Evolutionary conservation across 352 stramenopile genomes (phyloP).

Genomic region (Globisporangium recalcitrans): DNA sequence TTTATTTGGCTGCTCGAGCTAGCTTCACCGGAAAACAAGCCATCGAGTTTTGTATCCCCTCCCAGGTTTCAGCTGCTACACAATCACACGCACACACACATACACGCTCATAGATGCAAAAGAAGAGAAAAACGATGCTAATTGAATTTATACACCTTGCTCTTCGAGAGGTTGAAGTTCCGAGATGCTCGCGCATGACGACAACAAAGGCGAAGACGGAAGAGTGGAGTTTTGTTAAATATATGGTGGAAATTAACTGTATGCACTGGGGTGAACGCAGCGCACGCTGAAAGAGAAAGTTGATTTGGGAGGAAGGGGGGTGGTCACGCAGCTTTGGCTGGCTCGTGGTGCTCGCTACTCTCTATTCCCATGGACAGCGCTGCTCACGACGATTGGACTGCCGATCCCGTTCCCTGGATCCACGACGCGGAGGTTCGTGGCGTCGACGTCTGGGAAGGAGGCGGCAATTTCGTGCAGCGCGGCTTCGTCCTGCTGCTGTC

Average conservation of each 20-base stretch:
- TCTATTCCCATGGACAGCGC: slow-evolving; percentile 1
- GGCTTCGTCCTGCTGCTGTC: slow-evolving; percentile 11
- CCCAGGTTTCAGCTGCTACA: too few species aligned
- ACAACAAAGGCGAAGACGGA: background rate
- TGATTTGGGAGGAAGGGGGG: background rate
- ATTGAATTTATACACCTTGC: too few species aligned
- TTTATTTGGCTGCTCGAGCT: too few species aligned
- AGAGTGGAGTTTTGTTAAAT: slow-evolving; percentile 14
- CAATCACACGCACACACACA: too few species aligned
- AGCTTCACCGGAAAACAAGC: background rate
- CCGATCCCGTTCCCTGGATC: background rate
- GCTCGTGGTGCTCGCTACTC: background rate
- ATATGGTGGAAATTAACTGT: slow-evolving; percentile 9
- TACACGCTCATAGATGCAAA: too few species aligned
- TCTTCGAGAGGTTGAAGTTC: too few species aligned
- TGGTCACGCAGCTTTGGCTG: background rate
- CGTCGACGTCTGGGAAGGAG: slow-evolving; percentile 18
- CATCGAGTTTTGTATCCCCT: background rate
- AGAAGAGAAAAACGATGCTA: too few species aligned
- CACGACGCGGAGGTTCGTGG: background rate
- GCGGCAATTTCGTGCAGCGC: slow-evolving; percentile 27
- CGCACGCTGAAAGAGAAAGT: slow-evolving; percentile 2
- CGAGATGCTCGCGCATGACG: too few species aligned
- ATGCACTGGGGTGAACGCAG: background rate
- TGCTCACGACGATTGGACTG: slow-evolving; percentile 8